A percentile compares a stretch with the other conserved stretches of the same genome.
Conservation (phyloP, 176 grass and related monocot genomes). For the Phragmites australis region DNA sequence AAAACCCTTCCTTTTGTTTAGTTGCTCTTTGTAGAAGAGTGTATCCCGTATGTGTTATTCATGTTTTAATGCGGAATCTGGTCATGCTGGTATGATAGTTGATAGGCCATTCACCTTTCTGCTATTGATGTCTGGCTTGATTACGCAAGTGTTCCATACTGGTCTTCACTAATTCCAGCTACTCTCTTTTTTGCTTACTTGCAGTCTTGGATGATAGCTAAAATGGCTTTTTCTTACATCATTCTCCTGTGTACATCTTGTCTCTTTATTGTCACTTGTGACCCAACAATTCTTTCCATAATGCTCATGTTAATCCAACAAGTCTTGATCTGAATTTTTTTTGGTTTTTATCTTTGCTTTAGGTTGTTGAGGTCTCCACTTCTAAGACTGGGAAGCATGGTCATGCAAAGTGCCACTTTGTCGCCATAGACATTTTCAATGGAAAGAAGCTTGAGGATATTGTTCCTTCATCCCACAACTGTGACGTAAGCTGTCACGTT, state of each 20-base stretch:
- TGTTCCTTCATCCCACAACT: slow-evolving; percentile 68
- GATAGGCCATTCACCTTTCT: not conserved
- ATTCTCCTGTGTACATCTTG: not conserved
- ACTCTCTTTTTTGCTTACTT: not conserved
- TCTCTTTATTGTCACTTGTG: not conserved
- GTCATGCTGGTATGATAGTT: not conserved
- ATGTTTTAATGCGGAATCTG: not conserved
- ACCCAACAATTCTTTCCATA: not conserved
- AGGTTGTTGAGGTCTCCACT: slow-evolving; percentile 72
- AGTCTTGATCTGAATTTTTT: not conserved
- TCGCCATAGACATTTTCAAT: slow-evolving; percentile 63
- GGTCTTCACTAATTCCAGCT: too few species aligned
- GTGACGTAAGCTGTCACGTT: slow-evolving; percentile 39
- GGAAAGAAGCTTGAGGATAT: slow-evolving; percentile 73
- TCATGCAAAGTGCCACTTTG: slow-evolving; percentile 62
- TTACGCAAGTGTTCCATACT: not conserved
- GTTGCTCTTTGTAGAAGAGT: not conserved
- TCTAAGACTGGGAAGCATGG: slow-evolving; percentile 73
- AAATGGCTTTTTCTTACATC: not conserved
- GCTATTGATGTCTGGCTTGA: not conserved
- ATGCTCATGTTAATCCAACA: not conserved
- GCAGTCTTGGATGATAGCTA: not conserved
- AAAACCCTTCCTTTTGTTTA: not conserved
- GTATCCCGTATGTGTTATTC: not conserved
- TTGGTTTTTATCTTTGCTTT: not conserved